Evolutionary conservation across 1,139 yeast genomes (phyloP).

Genomic region (Pichia sp.): DNA sequence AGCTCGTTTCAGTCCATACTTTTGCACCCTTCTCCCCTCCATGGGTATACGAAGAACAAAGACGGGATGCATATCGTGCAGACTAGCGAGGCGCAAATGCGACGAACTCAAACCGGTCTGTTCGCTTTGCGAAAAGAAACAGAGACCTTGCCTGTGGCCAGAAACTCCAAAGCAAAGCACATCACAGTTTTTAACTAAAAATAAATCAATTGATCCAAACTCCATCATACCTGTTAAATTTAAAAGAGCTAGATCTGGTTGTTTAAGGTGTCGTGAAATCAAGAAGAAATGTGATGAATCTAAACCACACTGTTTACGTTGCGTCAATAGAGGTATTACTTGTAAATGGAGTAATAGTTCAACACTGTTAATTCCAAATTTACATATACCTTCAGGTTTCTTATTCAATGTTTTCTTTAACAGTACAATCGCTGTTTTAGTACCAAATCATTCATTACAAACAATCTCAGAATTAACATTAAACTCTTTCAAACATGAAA

Average conservation of each 20-base stretch:
- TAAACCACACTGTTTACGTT: constrained; percentile 3
- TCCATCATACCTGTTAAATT: not conserved
- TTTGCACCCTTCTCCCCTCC: too few species aligned
- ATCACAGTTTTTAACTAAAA: not conserved
- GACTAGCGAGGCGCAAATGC: constrained; percentile 3
- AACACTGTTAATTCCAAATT: not conserved
- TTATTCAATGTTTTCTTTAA: constrained; percentile 6
- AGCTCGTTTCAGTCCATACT: too few species aligned
- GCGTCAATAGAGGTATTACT: not conserved
- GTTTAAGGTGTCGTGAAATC: constrained; percentile 2
- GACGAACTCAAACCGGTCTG: constrained; percentile 5
- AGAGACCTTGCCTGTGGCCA: constrained; percentile 5
- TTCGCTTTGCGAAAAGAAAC: constrained; percentile 1
- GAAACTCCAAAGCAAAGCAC: constrained; percentile 1
- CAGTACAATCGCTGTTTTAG: not conserved
- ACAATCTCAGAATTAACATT: constrained; percentile 3
- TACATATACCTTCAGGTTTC: not conserved
- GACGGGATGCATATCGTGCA: constrained; percentile 5
- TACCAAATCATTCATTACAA: constrained; percentile 1
- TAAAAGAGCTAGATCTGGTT: constrained; percentile 4
- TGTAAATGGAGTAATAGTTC: not conserved
- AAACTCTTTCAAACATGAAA: constrained; percentile 1
- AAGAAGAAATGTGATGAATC: constrained; percentile 7
- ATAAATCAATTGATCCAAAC: not conserved
- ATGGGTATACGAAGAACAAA: too few species aligned